Percentiles rank a stretch among this genome's conserved stretches.
These are phyloP conservation scores for Blastomyces silverae DNA, from an alignment of 2,329 filamentous ascomycete genomes.

Conservation along the genomic window DNA sequence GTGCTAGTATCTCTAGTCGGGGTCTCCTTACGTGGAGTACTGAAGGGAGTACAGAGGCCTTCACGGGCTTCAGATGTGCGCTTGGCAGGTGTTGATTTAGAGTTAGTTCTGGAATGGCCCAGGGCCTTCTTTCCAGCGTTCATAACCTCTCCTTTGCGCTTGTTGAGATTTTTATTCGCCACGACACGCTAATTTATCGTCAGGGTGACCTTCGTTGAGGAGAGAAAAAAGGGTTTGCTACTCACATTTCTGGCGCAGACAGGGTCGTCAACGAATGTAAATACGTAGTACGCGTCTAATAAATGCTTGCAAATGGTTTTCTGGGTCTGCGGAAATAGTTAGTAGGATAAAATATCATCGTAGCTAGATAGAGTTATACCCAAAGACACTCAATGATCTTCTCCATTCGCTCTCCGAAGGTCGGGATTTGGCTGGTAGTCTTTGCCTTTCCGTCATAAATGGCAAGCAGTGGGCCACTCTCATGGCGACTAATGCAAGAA, in stretches of 20 bases:
- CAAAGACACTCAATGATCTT: slow-evolving; percentile 22
- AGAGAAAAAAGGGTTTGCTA: background rate
- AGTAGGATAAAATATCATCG: slow-evolving; percentile 6
- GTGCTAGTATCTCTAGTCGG: background rate
- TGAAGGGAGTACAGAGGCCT: slow-evolving; percentile 1
- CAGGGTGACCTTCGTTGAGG: background rate
- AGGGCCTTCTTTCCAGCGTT: slow-evolving; percentile 29
- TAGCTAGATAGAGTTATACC: slow-evolving; percentile 15
- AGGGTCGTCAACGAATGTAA: slow-evolving; percentile 36
- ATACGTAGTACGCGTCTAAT: slow-evolving; percentile 31
- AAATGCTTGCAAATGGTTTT: slow-evolving; percentile 40
- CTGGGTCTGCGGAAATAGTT: slow-evolving; percentile 21
- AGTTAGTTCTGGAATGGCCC: slow-evolving; percentile 14
- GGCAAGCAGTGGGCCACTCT: slow-evolving; percentile 26
- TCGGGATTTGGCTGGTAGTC: slow-evolving; percentile 18
- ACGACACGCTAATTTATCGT: slow-evolving; percentile 26
- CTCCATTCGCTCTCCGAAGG: slow-evolving; percentile 20
- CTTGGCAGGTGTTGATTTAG: slow-evolving; percentile 7
- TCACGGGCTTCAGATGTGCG: background rate
- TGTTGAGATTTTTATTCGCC: slow-evolving; percentile 32
- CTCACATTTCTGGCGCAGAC: slow-evolving; percentile 23
- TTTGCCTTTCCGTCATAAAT: slow-evolving; percentile 25
- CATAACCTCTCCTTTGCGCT: slow-evolving; percentile 31
- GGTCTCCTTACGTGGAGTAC: background rate
- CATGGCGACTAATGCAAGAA: slow-evolving; percentile 26